Conservation (phyloP, 345 rosid species). For the Balakata baccata region DNA sequence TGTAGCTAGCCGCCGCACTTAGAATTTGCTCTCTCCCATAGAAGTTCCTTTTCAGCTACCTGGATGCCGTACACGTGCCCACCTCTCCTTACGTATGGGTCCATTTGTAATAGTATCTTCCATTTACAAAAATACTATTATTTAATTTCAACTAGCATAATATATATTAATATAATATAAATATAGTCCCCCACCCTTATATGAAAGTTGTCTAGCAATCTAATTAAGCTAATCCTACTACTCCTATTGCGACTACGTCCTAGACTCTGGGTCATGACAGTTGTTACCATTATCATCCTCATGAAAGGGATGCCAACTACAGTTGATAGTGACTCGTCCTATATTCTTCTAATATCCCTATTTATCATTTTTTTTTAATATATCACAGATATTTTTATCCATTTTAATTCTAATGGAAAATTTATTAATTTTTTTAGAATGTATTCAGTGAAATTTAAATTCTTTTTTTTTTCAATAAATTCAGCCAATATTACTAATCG, state of each 20-base stretch:
- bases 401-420: too few relatives aligned
- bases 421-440: too few relatives aligned
- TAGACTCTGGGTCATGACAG: constrained; percentile 51
- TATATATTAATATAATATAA: too few relatives aligned
- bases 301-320: constrained; percentile 45
- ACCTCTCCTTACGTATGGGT: constrained; percentile 35
- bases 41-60: constrained; percentile 30
- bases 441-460: too few relatives aligned
- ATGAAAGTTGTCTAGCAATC: constrained; percentile 15
- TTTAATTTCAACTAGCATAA: too few relatives aligned
- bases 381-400: too few relatives aligned
- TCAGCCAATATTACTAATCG: too few relatives aligned
- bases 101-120: constrained; percentile 17
- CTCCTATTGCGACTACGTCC: constrained; percentile 20
- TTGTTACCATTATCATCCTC: constrained; percentile 47
- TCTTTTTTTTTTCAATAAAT: too few relatives aligned
- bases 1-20: constrained; percentile 13
- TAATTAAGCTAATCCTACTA: not conserved
- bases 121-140: too few relatives aligned
- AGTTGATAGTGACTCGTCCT: constrained; percentile 42
- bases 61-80: constrained; percentile 42
- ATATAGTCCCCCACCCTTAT: too few relatives aligned
- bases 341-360: not conserved
- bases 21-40: not conserved
- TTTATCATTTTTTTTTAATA: too few relatives aligned